These are phyloP conservation scores for Bipolaris zeicola DNA, from an alignment of 2,329 filamentous ascomycete genomes.

Conservation along the genomic window DNA sequence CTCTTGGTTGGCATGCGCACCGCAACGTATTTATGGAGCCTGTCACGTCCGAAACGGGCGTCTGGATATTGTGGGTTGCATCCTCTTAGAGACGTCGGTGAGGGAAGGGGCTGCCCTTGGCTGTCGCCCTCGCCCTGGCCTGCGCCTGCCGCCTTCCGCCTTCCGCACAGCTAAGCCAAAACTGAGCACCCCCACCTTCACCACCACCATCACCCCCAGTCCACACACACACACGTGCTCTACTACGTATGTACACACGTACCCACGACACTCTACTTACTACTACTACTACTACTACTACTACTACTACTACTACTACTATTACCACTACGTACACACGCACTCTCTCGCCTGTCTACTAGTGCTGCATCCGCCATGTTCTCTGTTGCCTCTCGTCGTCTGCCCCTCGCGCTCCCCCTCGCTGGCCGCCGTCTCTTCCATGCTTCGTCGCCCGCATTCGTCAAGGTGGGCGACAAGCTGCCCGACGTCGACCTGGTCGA, in stretches of 20 bases:
- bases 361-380: constrained; percentile 23
- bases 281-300: background rate
- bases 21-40: background rate
- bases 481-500: constrained; percentile 80
- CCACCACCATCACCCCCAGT: constrained; percentile 15
- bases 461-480: constrained; percentile 79
- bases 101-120: background rate
- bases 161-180: background rate
- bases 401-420: constrained; percentile 30
- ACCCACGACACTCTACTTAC: background rate
- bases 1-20: background rate
- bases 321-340: constrained; percentile 1
- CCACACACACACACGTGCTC: constrained; percentile 5
- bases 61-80: background rate
- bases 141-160: constrained; percentile 14
- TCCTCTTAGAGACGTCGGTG: background rate
- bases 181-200: constrained; percentile 1
- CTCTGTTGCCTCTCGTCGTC: constrained; percentile 33
- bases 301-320: too few relatives aligned
- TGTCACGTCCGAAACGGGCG: background rate
- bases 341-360: constrained; percentile 11
- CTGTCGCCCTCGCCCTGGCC: background rate
- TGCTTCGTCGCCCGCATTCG: constrained; percentile 64
- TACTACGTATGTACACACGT: constrained; percentile 1
- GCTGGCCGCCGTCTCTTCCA: constrained; percentile 61